These are phyloP conservation scores for Penicillium parvum DNA, from an alignment of 495 filamentous ascomycete genomes.

Conservation along the genomic window DNA sequence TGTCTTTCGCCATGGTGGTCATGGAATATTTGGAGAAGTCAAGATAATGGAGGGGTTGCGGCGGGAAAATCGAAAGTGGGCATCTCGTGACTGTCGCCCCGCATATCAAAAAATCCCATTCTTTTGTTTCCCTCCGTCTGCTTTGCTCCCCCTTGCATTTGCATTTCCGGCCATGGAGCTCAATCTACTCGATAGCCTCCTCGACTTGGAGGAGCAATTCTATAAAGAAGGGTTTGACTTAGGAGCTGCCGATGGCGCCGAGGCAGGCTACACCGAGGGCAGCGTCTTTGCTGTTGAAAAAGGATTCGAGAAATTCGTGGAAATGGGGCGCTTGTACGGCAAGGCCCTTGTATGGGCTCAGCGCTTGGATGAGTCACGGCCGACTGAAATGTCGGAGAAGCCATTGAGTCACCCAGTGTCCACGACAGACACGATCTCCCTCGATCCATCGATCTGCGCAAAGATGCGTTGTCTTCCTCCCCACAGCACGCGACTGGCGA, in stretches of 20 bases:
- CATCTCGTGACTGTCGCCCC: conserved; percentile 28
- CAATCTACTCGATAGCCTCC: conserved; percentile 66
- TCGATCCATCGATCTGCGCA: conserved; percentile 31
- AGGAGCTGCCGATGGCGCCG: conserved; percentile 71
- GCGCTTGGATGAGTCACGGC: conserved; percentile 38
- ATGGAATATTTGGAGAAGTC: conserved; percentile 15
- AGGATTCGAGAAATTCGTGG: conserved; percentile 84
- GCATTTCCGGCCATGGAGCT: conserved; percentile 27
- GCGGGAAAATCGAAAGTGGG: conserved; percentile 27
- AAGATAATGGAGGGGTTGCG: conserved; percentile 28
- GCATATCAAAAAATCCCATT: conserved; percentile 18
- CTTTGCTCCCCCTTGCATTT: background rate
- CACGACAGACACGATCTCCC: conserved; percentile 12
- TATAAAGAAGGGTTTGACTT: conserved; percentile 79
- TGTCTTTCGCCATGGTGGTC: conserved; percentile 28
- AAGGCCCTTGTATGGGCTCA: conserved; percentile 76
- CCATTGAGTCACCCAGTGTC: conserved; percentile 6
- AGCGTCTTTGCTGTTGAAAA: conserved; percentile 86
- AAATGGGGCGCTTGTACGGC: conserved; percentile 78
- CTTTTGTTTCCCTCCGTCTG: conserved; percentile 4
- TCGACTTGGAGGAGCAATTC: conserved; percentile 77
- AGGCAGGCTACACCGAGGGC: conserved; percentile 80
- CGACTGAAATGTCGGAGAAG: conserved; percentile 11
- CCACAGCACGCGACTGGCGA: conserved; percentile 59
- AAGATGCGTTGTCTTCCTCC: conserved; percentile 46